phyloP scores from a whole-genome alignment of 495 filamentous ascomycete species.

The Penicillium bialowiezense region DNA sequence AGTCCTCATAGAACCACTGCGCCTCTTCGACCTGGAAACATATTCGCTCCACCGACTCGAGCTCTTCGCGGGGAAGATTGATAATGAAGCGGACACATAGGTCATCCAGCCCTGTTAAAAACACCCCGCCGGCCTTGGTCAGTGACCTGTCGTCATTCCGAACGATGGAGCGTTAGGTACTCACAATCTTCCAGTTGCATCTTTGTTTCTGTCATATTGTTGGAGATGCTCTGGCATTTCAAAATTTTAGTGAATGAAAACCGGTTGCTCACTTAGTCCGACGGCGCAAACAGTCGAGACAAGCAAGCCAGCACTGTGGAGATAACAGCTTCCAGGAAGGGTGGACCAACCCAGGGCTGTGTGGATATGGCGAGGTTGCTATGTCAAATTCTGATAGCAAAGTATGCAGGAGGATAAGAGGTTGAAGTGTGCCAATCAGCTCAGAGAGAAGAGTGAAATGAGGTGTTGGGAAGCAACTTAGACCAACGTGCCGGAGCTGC shows the following conservation, averaged over 20 bases:
- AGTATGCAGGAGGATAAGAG: not conserved
- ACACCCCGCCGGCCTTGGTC: slow-evolving; percentile 7
- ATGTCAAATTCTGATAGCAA: not conserved
- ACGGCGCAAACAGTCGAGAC: slow-evolving; percentile 21
- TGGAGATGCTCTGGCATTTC: slow-evolving; percentile 42
- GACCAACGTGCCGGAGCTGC: slow-evolving; percentile 9
- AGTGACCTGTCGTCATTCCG: slow-evolving; percentile 4
- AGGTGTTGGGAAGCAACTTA: slow-evolving; percentile 9
- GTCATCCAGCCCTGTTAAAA: slow-evolving; percentile 80
- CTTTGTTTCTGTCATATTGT: slow-evolving; percentile 73
- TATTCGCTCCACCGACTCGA: slow-evolving; percentile 84
- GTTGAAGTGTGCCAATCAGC: not conserved
- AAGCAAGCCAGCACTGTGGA: slow-evolving; percentile 20
- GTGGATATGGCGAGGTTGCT: slow-evolving; percentile 2
- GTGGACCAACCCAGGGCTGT: slow-evolving; percentile 29
- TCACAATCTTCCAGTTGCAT: slow-evolving; percentile 87
- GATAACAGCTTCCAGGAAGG: slow-evolving; percentile 30
- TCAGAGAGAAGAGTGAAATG: slow-evolving; percentile 3
- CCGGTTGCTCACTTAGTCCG: not conserved
- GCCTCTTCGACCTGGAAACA: slow-evolving; percentile 98
- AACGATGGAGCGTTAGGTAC: slow-evolving; percentile 29
- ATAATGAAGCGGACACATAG: slow-evolving; percentile 94
- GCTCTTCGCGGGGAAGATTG: slow-evolving; percentile 87
- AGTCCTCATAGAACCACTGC: slow-evolving; percentile 99
- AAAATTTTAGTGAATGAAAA: slow-evolving; percentile 13